Evolutionary conservation across 2,329 filamentous ascomycete species (phyloP).

Genomic region (Exophiala sideris): DNA sequence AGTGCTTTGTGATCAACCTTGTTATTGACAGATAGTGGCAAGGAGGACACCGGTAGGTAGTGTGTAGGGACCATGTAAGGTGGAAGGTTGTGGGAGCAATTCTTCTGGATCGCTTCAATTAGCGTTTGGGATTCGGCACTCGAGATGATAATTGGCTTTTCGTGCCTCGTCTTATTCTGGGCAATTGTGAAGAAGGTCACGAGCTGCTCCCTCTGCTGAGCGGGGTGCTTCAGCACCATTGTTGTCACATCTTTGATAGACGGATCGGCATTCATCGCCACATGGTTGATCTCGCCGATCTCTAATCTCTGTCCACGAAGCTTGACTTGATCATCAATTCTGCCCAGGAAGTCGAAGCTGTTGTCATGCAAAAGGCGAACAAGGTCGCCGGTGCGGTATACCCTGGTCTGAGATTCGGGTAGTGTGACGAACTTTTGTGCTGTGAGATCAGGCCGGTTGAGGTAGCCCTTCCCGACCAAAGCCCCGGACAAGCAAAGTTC

Average conservation of each 20-base stretch:
- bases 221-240: slow-evolving; percentile 67
- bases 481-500: slow-evolving; percentile 86
- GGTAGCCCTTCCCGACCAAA: slow-evolving; percentile 84
- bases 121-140: slow-evolving; percentile 39
- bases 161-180: slow-evolving; percentile 17
- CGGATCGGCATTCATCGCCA: slow-evolving; percentile 61
- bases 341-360: slow-evolving; percentile 81
- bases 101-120: slow-evolving; percentile 50
- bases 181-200: slow-evolving; percentile 64
- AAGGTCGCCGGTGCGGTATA: slow-evolving; percentile 87
- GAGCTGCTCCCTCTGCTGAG: slow-evolving; percentile 75
- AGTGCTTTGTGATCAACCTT: slow-evolving; percentile 76
- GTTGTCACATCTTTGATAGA: slow-evolving; percentile 69
- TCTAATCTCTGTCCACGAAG: slow-evolving; percentile 84
- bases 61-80: slow-evolving; percentile 91
- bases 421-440: slow-evolving; percentile 70
- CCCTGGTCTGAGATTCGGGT: slow-evolving; percentile 52
- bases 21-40: slow-evolving; percentile 85
- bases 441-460: slow-evolving; percentile 76
- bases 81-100: slow-evolving; percentile 69
- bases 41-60: slow-evolving; percentile 65
- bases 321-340: slow-evolving; percentile 89
- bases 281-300: slow-evolving; percentile 84
- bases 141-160: slow-evolving; percentile 36
- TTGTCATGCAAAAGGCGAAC: slow-evolving; percentile 76